Conservation (phyloP, 1,284 basidiomycete genomes). For the Calocybe gambosa region DNA sequence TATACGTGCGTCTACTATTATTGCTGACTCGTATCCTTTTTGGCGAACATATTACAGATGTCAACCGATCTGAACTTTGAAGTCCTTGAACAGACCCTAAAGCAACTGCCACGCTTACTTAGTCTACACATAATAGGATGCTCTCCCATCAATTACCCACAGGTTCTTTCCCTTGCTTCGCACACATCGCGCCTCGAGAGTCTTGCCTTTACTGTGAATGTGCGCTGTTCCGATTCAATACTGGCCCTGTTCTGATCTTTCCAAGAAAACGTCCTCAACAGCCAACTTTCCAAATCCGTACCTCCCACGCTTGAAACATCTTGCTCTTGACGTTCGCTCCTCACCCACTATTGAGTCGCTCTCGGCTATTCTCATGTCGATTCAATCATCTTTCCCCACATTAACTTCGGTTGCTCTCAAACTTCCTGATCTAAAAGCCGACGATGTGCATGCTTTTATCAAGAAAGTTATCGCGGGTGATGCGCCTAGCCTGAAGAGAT, state of each 20-base stretch:
- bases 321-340: conserved; percentile 44
- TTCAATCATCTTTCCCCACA: conserved; percentile 32
- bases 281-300: conserved; percentile 26
- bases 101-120: conserved; percentile 43
- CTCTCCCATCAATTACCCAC: conserved; percentile 43
- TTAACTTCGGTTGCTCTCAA: conserved; percentile 44
- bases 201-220: conserved; percentile 53
- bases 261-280: conserved; percentile 36
- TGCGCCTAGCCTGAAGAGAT: conserved; percentile 34
- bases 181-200: background rate
- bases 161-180: conserved; percentile 30
- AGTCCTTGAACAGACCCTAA: conserved; percentile 42
- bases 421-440: conserved; percentile 38
- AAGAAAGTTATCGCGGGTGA: conserved; percentile 39
- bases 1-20: conserved; percentile 41
- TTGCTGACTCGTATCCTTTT: background rate
- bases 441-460: conserved; percentile 34
- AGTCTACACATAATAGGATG: conserved; percentile 58
- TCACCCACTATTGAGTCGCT: conserved; percentile 31
- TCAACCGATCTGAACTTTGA: conserved; percentile 45
- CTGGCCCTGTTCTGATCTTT: background rate
- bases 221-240: conserved; percentile 22
- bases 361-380: conserved; percentile 32
- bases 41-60: conserved; percentile 44
- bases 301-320: conserved; percentile 43